A percentile compares a stretch with the other conserved stretches of the same genome.
Conservation (phyloP, 169 alveolate genomes). For the Cryptosporidium parvum region DNA sequence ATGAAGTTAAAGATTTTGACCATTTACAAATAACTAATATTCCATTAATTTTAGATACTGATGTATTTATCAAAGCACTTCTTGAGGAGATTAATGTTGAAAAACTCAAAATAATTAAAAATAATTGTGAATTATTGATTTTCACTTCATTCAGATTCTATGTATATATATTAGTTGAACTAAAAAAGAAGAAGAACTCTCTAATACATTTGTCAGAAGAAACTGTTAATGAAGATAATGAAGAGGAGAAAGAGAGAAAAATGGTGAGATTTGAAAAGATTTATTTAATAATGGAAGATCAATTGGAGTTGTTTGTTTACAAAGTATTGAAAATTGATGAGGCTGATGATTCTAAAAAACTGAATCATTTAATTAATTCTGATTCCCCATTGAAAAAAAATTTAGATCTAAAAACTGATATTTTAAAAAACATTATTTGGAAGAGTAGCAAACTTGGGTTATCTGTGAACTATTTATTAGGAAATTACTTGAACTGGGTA, state of each 20-base stretch:
- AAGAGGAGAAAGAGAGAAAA: background rate
- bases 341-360: background rate
- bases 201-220: background rate
- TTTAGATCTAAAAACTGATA: background rate
- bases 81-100: background rate
- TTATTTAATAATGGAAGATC: constrained; percentile 22
- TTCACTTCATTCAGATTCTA: constrained; percentile 8
- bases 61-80: background rate
- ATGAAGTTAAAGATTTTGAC: background rate
- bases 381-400: background rate
- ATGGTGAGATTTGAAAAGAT: constrained; percentile 29
- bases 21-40: background rate
- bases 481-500: constrained; percentile 29
- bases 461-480: constrained; percentile 13
- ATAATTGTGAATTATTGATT: constrained; percentile 7
- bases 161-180: constrained; percentile 10
- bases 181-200: constrained; percentile 9
- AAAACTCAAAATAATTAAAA: background rate
- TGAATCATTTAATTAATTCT: background rate
- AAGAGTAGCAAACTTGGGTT: background rate
- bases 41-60: background rate
- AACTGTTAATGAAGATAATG: background rate
- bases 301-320: constrained; percentile 16
- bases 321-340: background rate
- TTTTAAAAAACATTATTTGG: background rate